Evolutionary conservation across 306 rosid species (phyloP).

Genomic region (Prunus mume): DNA sequence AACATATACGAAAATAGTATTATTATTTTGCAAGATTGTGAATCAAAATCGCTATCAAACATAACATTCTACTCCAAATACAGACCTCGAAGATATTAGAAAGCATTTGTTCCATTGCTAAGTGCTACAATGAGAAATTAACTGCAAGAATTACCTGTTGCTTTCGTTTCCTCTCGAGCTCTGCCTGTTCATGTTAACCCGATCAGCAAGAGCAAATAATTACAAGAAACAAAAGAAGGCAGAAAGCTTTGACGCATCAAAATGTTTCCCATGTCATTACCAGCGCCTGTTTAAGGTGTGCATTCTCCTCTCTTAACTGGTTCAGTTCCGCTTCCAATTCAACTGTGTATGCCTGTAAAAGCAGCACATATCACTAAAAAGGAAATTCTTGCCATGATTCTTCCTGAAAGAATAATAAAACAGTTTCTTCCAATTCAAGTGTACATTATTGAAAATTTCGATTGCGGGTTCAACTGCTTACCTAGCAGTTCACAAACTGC

Average conservation of each 20-base stretch:
- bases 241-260: neutral
- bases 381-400: neutral
- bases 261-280: conserved; percentile 35
- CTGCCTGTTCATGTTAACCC: conserved; percentile 44
- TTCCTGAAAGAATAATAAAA: neutral
- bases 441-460: neutral
- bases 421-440: neutral
- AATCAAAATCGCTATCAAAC: neutral
- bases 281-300: conserved; percentile 72
- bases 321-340: conserved; percentile 87
- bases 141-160: conserved; percentile 54
- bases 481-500: neutral
- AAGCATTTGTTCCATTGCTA: neutral
- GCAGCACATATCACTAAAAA: neutral
- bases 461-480: neutral
- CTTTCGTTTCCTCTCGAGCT: conserved; percentile 62
- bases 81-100: neutral
- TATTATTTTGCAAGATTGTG: neutral
- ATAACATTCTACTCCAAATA: neutral
- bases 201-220: conserved; percentile 16
- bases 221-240: neutral
- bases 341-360: conserved; percentile 77
- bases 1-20: neutral
- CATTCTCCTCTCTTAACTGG: conserved; percentile 67
- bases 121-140: neutral